Percentiles rank a stretch among this genome's conserved stretches.
Evolutionary conservation across 495 filamentous ascomycete genomes (phyloP).

Genomic region (Penicillium salamii): DNA sequence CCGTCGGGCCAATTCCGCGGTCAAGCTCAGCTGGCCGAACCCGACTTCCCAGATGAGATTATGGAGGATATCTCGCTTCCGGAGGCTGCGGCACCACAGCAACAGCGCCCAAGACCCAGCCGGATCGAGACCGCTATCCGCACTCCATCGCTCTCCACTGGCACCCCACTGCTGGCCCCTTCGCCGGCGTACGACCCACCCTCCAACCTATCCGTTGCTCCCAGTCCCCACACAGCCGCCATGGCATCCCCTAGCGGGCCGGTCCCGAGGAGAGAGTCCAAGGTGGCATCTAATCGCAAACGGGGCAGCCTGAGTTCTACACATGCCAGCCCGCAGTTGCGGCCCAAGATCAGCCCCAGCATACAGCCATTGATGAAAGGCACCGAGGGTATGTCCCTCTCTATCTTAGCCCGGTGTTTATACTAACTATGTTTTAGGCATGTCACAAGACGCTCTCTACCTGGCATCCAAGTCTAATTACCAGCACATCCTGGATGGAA

Average conservation of each 20-base stretch:
- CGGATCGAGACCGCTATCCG: constrained; percentile 43
- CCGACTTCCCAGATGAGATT: constrained; percentile 49
- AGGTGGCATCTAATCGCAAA: constrained; percentile 51
- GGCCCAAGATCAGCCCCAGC: constrained; percentile 90
- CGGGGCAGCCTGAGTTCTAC: constrained; percentile 72
- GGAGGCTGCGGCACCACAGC: constrained; percentile 50
- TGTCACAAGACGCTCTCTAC: constrained; percentile 71
- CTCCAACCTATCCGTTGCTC: constrained; percentile 26
- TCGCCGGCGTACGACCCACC: constrained; percentile 22
- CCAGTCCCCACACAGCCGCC: constrained; percentile 35
- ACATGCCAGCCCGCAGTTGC: constrained; percentile 75
- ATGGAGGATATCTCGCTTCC: constrained; percentile 68
- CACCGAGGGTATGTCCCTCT: constrained; percentile 58
- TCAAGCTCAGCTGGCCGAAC: constrained; percentile 21
- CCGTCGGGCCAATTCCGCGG: constrained; percentile 25
- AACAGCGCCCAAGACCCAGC: constrained; percentile 34
- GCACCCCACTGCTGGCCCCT: constrained; percentile 31
- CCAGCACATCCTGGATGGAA: constrained; percentile 94
- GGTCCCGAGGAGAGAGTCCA: constrained; percentile 37
- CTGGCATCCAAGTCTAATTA: constrained; percentile 96
- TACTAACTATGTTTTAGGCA: constrained; percentile 26
- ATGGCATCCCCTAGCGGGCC: constrained; percentile 48
- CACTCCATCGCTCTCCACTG: constrained; percentile 29
- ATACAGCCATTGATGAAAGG: constrained; percentile 87
- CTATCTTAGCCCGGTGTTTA: constrained; percentile 4